Percentiles rank a stretch among this genome's conserved stretches.
These are phyloP conservation scores for Aspergillus steynii DNA, from an alignment of 495 filamentous ascomycete species.

Conservation along the genomic window DNA sequence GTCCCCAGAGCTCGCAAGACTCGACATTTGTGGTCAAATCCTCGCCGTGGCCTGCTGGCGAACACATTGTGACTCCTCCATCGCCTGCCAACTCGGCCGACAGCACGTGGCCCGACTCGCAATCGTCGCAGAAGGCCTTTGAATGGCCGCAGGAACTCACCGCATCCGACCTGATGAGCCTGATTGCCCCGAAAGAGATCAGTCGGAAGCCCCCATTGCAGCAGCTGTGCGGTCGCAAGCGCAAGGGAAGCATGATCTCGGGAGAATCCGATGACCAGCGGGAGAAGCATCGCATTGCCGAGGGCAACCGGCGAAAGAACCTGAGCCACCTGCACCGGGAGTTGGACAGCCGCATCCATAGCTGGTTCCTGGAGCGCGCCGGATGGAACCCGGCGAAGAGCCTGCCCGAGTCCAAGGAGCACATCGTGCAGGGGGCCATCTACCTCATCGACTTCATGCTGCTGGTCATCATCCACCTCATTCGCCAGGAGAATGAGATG, in stretches of 20 bases:
- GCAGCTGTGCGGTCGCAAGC: slow-evolving; percentile 48
- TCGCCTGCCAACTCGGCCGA: slow-evolving; percentile 48
- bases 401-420: slow-evolving; percentile 48
- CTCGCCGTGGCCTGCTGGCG: slow-evolving; percentile 29
- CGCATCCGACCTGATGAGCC: slow-evolving; percentile 34
- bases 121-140: slow-evolving; percentile 31
- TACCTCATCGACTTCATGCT: slow-evolving; percentile 47
- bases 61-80: slow-evolving; percentile 39
- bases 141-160: slow-evolving; percentile 44
- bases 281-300: slow-evolving; percentile 49
- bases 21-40: slow-evolving; percentile 38
- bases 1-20: slow-evolving; percentile 40
- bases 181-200: slow-evolving; percentile 42
- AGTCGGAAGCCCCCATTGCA: slow-evolving; percentile 48
- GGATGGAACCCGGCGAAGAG: slow-evolving; percentile 50
- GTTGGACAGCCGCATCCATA: slow-evolving; percentile 41
- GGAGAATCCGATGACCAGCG: slow-evolving; percentile 43
- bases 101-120: slow-evolving; percentile 43
- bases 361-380: slow-evolving; percentile 46
- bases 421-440: slow-evolving; percentile 48
- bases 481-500: slow-evolving; percentile 42
- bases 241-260: slow-evolving; percentile 41
- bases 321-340: slow-evolving; percentile 46
- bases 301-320: slow-evolving; percentile 48
- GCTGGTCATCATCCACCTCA: slow-evolving; percentile 41